A percentile compares a stretch with the other conserved stretches of the same genome.
These are phyloP conservation scores for Silene coronaria DNA, from an alignment of 179 eudicot genomes.

Conservation along the genomic window DNA sequence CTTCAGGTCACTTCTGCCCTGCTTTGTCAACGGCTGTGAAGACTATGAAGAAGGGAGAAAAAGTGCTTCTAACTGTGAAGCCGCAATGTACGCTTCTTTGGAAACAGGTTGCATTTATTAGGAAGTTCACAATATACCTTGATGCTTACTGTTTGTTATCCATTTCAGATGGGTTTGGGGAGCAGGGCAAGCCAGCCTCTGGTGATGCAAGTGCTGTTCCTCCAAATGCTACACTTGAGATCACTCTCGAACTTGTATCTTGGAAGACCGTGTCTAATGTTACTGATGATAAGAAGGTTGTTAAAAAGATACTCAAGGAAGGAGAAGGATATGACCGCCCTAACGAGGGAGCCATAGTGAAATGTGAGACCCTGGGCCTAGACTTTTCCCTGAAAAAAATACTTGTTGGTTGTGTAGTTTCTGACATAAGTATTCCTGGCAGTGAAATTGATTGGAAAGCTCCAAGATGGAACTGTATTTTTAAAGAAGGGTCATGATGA, in stretches of 20 bases:
- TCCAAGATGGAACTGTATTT: constrained; percentile 77
- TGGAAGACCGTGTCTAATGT: constrained; percentile 72
- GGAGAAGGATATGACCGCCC: constrained; percentile 85
- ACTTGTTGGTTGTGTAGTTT: not conserved
- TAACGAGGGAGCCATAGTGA: constrained; percentile 75
- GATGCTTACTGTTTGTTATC: not conserved
- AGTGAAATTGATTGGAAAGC: constrained; percentile 86
- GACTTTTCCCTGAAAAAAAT: not conserved
- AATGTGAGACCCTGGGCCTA: constrained; percentile 43
- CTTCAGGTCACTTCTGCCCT: constrained; percentile 73
- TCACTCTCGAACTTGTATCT: constrained; percentile 59
- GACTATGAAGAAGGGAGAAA: constrained; percentile 96
- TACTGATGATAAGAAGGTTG: constrained; percentile 71
- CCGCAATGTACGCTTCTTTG: constrained; percentile 62
- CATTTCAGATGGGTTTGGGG: constrained; percentile 80
- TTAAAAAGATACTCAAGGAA: constrained; percentile 75
- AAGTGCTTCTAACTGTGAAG: constrained; percentile 63
- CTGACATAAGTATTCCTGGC: constrained; percentile 22
- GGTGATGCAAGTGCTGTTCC: constrained; percentile 67
- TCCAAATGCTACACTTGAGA: constrained; percentile 63
- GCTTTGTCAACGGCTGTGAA: constrained; percentile 81
- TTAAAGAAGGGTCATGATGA: constrained; percentile 65
- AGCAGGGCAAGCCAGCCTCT: constrained; percentile 70
- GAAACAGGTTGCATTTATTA: not conserved
- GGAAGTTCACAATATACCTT: not conserved